Conservation (phyloP, 495 filamentous ascomycete species). For the Aspergillus olivimuriae region DNA sequence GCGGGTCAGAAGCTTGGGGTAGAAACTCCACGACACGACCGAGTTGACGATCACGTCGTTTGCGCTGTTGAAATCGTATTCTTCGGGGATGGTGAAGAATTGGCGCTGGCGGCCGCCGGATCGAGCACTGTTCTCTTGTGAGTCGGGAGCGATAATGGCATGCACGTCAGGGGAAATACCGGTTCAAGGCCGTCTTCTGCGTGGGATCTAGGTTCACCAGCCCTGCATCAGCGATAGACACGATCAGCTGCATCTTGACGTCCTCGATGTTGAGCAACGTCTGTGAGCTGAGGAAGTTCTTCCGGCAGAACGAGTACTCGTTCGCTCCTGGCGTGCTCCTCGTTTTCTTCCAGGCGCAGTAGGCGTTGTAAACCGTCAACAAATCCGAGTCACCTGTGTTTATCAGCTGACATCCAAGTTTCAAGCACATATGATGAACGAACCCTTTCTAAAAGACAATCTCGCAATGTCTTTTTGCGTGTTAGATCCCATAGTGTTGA, state of each 20-base stretch:
- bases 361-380: conserved; percentile 88
- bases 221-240: conserved; percentile 73
- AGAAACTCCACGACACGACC: conserved; percentile 87
- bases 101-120: conserved; percentile 54
- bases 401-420: conserved; percentile 4
- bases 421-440: not conserved
- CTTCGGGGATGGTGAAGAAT: conserved; percentile 74
- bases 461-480: conserved; percentile 72
- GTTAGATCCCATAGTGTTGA: conserved; percentile 74
- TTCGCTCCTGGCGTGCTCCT: conserved; percentile 58
- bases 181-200: conserved; percentile 61
- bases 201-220: conserved; percentile 64
- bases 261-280: conserved; percentile 89
- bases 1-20: conserved; percentile 80
- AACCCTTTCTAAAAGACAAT: conserved; percentile 65
- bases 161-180: conserved; percentile 26
- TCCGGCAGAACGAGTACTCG: conserved; percentile 82
- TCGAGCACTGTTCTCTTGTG: conserved; percentile 31
- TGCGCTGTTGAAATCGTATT: conserved; percentile 63
- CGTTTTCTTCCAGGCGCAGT: conserved; percentile 75
- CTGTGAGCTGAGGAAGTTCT: conserved; percentile 81
- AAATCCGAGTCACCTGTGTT: conserved; percentile 76
- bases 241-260: conserved; percentile 81
- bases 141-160: conserved; percentile 13
- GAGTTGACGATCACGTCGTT: conserved; percentile 73